A percentile compares a stretch with the other conserved stretches of the same genome.
Conservation (phyloP, 2,329 filamentous ascomycete species). For the Pezicula radicicola region DNA sequence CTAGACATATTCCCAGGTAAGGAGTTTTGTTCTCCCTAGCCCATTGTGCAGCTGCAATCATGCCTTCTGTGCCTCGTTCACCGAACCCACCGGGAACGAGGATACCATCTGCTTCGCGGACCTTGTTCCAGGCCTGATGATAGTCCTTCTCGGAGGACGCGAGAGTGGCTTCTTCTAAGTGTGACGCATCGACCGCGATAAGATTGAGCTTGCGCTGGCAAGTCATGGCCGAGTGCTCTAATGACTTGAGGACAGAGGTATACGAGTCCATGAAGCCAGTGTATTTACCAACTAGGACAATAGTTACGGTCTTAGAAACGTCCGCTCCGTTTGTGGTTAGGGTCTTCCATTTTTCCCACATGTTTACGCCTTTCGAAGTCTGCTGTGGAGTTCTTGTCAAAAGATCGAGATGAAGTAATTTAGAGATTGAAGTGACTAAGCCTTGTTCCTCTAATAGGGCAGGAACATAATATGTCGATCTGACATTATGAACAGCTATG, state of each 20-base stretch:
- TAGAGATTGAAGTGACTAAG: conserved; percentile 64
- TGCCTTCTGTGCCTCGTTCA: conserved; percentile 77
- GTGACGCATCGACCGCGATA: conserved; percentile 79
- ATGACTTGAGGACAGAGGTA: conserved; percentile 75
- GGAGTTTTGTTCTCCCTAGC: conserved; percentile 78
- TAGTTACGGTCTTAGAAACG: conserved; percentile 67
- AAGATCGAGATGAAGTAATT: conserved; percentile 62
- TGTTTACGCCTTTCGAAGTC: conserved; percentile 59
- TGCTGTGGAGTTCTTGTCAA: conserved; percentile 42
- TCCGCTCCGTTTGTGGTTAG: conserved; percentile 66
- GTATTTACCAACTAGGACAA: conserved; percentile 94
- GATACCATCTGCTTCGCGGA: conserved; percentile 66
- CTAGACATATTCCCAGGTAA: conserved; percentile 87
- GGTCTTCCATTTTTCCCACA: conserved; percentile 76
- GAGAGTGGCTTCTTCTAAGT: conserved; percentile 69
- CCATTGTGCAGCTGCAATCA: conserved; percentile 83
- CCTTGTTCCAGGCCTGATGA: conserved; percentile 81
- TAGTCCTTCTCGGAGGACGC: conserved; percentile 66
- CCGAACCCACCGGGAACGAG: conserved; percentile 64
- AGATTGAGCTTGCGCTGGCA: conserved; percentile 77
- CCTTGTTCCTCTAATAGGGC: conserved; percentile 82
- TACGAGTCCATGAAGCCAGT: conserved; percentile 82
- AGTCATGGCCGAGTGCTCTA: conserved; percentile 90
- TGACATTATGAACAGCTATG: conserved; percentile 83
- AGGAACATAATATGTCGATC: conserved; percentile 90